A percentile compares a stretch with the other conserved stretches of the same genome.
phyloP scores from a whole-genome alignment of 2,329 filamentous ascomycete genomes.

The Juglanconis oblonga region DNA sequence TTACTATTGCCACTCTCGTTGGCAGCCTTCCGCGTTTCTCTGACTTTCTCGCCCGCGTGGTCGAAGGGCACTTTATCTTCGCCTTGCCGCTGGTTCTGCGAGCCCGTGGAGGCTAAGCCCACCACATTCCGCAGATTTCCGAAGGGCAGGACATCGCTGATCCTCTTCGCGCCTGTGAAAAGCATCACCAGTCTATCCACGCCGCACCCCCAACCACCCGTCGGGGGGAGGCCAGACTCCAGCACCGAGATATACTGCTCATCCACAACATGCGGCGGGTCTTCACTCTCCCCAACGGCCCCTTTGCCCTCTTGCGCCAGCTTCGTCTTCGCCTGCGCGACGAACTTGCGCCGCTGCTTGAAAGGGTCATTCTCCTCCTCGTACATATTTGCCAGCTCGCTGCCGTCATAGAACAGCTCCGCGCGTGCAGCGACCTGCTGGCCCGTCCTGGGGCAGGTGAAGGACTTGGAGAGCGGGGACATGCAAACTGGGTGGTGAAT shows the following conservation, averaged over 20 bases:
- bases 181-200: slow-evolving; percentile 91
- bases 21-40: not conserved
- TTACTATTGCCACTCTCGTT: not conserved
- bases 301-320: slow-evolving; percentile 34
- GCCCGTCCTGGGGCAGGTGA: slow-evolving; percentile 61
- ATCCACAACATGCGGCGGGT: slow-evolving; percentile 55
- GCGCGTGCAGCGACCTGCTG: slow-evolving; percentile 78
- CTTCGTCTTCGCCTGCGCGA: slow-evolving; percentile 41
- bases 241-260: slow-evolving; percentile 82
- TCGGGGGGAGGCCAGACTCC: slow-evolving; percentile 89
- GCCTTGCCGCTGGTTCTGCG: slow-evolving; percentile 1
- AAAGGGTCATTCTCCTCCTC: slow-evolving; percentile 96
- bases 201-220: slow-evolving; percentile 94
- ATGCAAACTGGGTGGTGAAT: slow-evolving; percentile 86
- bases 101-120: slow-evolving; percentile 38
- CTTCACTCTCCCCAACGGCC: slow-evolving; percentile 35
- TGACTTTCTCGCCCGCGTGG: not conserved
- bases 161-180: slow-evolving; percentile 73
- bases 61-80: not conserved
- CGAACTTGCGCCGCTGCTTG: slow-evolving; percentile 80
- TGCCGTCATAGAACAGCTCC: slow-evolving; percentile 77
- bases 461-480: slow-evolving; percentile 88
- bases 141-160: slow-evolving; percentile 85
- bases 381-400: slow-evolving; percentile 93
- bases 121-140: slow-evolving; percentile 74